Evolutionary conservation across 768 basidiomycete species (phyloP).

Genomic region (Baorangia bicolor): DNA sequence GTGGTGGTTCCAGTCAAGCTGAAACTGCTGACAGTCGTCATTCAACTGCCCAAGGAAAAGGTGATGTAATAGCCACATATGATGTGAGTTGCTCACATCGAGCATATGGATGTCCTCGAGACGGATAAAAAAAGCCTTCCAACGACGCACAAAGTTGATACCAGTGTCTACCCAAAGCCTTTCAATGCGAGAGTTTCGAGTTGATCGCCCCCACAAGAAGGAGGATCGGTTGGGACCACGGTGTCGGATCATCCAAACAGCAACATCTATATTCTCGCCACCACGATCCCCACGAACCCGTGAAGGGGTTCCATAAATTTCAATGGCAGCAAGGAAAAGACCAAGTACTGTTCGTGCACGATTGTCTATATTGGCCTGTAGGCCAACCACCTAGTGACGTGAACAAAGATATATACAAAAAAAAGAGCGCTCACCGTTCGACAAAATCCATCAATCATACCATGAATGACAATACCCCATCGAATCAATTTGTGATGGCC

Average conservation of each 20-base stretch:
- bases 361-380: conserved; percentile 29
- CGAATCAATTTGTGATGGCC: too few species aligned
- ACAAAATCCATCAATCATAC: too few species aligned
- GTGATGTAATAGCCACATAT: too few species aligned
- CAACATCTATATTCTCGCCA: conserved; percentile 31
- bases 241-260: conserved; percentile 27
- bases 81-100: too few species aligned
- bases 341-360: conserved; percentile 21
- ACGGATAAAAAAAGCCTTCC: conserved; percentile 41
- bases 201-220: conserved; percentile 37
- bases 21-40: too few species aligned
- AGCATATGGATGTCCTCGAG: too few species aligned
- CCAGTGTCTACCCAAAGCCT: conserved; percentile 45
- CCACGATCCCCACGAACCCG: conserved; percentile 28
- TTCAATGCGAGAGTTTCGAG: conserved; percentile 45
- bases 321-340: conserved; percentile 19
- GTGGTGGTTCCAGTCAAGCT: too few species aligned
- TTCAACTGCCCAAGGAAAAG: too few species aligned
- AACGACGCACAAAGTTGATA: conserved; percentile 36
- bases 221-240: conserved; percentile 22
- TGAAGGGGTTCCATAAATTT: conserved; percentile 22
- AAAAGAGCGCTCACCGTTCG: too few species aligned
- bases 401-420: too few species aligned
- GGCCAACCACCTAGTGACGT: conserved; percentile 1
- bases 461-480: too few species aligned